Conservation (phyloP, 2,329 filamentous ascomycete species). For the Pseudopyrenochaeta lycopersici region DNA sequence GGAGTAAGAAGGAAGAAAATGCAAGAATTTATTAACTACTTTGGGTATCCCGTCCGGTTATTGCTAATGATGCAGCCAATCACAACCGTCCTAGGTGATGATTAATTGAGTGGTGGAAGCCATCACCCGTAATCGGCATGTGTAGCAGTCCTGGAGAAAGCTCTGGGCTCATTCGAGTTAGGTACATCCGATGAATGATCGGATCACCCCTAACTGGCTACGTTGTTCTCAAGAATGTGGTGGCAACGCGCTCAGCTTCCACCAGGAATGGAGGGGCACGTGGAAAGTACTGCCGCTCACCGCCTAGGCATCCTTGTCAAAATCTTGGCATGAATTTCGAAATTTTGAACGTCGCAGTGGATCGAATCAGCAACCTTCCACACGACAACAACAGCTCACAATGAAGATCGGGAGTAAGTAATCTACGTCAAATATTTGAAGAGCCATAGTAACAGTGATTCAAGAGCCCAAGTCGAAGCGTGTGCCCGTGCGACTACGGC, state of each 20-base stretch:
- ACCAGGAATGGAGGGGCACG: slow-evolving; percentile 1
- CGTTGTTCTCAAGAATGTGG: too few relatives aligned
- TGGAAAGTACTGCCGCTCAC: slow-evolving; percentile 19
- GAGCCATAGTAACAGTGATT: slow-evolving; percentile 8
- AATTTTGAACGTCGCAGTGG: slow-evolving; percentile 26
- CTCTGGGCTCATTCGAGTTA: not conserved
- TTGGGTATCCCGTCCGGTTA: slow-evolving; percentile 24
- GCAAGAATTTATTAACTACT: slow-evolving; percentile 12
- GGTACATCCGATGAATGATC: not conserved
- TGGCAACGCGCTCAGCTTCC: not conserved
- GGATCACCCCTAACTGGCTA: too few relatives aligned
- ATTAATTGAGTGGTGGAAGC: not conserved
- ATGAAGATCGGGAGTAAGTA: slow-evolving; percentile 57
- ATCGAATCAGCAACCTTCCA: slow-evolving; percentile 16
- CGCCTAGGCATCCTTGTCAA: slow-evolving; percentile 15
- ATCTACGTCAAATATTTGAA: not conserved
- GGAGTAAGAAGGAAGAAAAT: slow-evolving; percentile 2
- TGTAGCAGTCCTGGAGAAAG: not conserved
- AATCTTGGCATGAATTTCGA: slow-evolving; percentile 32
- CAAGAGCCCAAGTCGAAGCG: slow-evolving; percentile 95
- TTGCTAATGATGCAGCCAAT: slow-evolving; percentile 19
- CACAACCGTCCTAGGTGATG: not conserved
- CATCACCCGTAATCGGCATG: not conserved
- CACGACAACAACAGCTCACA: slow-evolving; percentile 21
- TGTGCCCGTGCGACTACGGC: slow-evolving; percentile 83